Conservation (phyloP, 495 filamentous ascomycete species). For the Umbilicaria muhlenbergii region DNA sequence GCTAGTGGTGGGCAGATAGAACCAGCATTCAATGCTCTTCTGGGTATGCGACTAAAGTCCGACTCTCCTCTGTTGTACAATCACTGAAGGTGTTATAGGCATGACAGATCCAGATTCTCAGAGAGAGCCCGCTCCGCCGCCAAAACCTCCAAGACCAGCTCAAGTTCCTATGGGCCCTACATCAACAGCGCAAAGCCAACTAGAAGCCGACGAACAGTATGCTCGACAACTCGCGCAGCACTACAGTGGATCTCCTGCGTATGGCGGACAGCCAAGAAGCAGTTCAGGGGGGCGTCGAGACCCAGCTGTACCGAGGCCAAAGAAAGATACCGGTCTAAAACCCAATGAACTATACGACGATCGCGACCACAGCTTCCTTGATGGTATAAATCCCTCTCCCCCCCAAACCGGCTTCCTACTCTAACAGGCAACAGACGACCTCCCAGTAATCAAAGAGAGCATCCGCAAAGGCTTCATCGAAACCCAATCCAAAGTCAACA, state of each 20-base stretch:
- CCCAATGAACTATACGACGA: constrained; percentile 36
- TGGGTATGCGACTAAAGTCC: constrained; percentile 37
- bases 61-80: neutral
- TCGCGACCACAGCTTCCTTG: constrained; percentile 74
- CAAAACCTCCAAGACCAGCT: constrained; percentile 53
- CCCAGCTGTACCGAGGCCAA: constrained; percentile 7
- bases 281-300: constrained; percentile 15
- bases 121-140: constrained; percentile 47
- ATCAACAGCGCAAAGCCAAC: constrained; percentile 53
- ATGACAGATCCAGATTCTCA: constrained; percentile 88
- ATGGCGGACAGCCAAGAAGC: constrained; percentile 33
- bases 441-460: constrained; percentile 86
- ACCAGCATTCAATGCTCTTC: constrained; percentile 86
- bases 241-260: constrained; percentile 47
- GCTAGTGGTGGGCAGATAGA: constrained; percentile 83
- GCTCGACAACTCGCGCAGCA: constrained; percentile 88
- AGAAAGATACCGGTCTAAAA: constrained; percentile 15
- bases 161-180: constrained; percentile 25
- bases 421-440: constrained; percentile 46
- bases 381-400: constrained; percentile 33
- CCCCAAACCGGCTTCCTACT: neutral
- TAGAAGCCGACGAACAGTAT: constrained; percentile 85
- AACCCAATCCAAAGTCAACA: constrained; percentile 84
- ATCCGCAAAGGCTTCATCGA: constrained; percentile 89
- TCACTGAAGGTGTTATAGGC: constrained; percentile 27